Evolutionary conservation across 2,329 filamentous ascomycete species (phyloP).

Genomic region (Curvularia sp.): DNA sequence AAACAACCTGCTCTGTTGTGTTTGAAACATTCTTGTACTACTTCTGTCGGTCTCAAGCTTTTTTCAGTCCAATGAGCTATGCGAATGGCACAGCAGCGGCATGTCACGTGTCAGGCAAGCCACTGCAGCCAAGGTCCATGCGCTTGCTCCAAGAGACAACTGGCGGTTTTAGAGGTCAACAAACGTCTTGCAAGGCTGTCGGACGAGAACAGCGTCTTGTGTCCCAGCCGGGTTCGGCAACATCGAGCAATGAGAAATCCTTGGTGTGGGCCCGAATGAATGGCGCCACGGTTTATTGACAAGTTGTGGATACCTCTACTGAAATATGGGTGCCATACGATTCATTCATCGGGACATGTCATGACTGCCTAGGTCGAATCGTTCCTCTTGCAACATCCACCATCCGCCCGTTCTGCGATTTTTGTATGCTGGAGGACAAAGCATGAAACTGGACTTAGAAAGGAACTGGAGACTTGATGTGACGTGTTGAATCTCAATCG

Average conservation of each 20-base stretch:
- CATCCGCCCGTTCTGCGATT: neutral
- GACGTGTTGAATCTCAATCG: neutral
- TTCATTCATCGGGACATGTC: neutral
- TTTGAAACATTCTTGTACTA: slow-evolving; percentile 24
- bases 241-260: neutral
- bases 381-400: neutral
- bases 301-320: neutral
- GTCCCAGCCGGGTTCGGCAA: neutral
- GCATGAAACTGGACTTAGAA: neutral
- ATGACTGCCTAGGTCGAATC: neutral
- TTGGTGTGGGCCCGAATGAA: neutral
- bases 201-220: neutral
- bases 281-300: neutral
- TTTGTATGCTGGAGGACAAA: neutral
- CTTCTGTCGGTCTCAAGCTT: slow-evolving; percentile 9
- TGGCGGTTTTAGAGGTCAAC: neutral
- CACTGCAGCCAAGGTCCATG: neutral
- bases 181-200: neutral
- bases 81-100: neutral
- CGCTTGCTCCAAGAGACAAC: slow-evolving; percentile 1
- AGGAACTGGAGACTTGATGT: neutral
- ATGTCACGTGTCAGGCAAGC: slow-evolving; percentile 6
- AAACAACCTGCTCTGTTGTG: slow-evolving; percentile 23
- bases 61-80: slow-evolving; percentile 7
- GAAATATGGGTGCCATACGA: neutral